Evolutionary conservation across 345 rosid species (phyloP), one percentile per base, ranked within the genome.

Genomic region (Litchi chinensis): DNA sequence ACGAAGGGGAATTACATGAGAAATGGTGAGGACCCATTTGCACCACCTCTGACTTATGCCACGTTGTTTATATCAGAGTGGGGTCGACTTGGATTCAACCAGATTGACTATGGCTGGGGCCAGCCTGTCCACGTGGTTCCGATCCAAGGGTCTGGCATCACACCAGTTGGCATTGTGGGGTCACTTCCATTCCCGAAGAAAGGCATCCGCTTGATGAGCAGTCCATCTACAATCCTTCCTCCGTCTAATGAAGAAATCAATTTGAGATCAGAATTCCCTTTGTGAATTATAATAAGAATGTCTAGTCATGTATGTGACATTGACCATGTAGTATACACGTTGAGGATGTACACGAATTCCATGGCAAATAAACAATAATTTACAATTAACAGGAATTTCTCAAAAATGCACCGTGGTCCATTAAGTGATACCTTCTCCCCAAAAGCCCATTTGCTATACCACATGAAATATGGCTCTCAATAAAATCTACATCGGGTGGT

Each of bases 181-280:
- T 84, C 83, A 1, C 28, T 88, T 82, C 93, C 95, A 8, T 78
- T 80, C 83, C 90, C 90, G 0, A 59, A 69, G 70, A 80, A 84
- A 75, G 95, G 95, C 19, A 41, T 87, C 39, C 89, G 92, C n/a
- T 77, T 91, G 86, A 90, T 87, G 94, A 90, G 93, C 1, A 74
- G 77, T 65, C 39, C 92, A 90, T 66, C 84, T 83, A 10, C 80
- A 57, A 40, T 77, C 77, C 11, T 87, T 92, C 66, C n/a, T 84
- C 12, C 52, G 84, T 76, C 85, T 69, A 32, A 83, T 89, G 84
- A 81, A 28, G 12, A 79, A 84, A 39, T 28, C 76, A 11, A 50
- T 80, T 70, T 84, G 79, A 76, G 28, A 54, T 56, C 6, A 5
- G 52, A 10, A 10, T 19, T 2, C 6, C 3, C 22, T 21, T 21